phyloP scores from a whole-genome alignment of 2,329 filamentous ascomycete genomes.

The Paramyrothecium sp. region DNA sequence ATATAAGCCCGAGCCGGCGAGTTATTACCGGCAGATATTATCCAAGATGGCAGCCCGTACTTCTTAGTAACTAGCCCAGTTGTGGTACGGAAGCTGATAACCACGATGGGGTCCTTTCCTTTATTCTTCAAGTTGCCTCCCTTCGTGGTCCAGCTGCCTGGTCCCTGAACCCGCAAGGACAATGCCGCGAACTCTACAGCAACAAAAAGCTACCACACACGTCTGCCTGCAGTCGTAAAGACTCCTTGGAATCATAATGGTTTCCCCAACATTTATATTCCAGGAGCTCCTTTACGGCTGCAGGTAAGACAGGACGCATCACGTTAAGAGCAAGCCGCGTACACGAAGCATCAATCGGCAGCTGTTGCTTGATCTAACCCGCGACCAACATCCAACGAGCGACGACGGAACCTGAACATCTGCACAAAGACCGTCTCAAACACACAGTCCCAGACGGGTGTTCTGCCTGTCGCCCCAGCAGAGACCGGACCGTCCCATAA shows the following conservation, averaged over 20 bases:
- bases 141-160: too few species aligned
- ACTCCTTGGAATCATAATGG: not conserved
- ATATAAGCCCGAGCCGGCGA: too few species aligned
- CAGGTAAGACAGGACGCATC: not conserved
- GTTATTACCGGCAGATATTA: too few species aligned
- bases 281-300: constrained; percentile 2
- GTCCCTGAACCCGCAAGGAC: too few species aligned
- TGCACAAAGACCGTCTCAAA: not conserved
- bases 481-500: constrained; percentile 2
- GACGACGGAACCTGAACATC: not conserved
- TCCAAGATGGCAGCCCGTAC: too few species aligned
- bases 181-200: too few species aligned
- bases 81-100: too few species aligned
- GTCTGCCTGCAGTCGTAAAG: constrained; percentile 1
- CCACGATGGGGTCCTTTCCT: too few species aligned
- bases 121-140: too few species aligned
- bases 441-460: not conserved
- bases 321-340: not conserved
- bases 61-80: too few species aligned
- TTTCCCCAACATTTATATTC: constrained; percentile 1
- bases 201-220: not conserved
- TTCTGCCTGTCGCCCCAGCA: not conserved
- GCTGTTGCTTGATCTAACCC: too few species aligned
- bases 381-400: too few species aligned
- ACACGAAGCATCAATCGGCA: constrained; percentile 1